Conservation (phyloP, 2,329 filamentous ascomycete genomes). For the Aspergillus proliferans region DNA sequence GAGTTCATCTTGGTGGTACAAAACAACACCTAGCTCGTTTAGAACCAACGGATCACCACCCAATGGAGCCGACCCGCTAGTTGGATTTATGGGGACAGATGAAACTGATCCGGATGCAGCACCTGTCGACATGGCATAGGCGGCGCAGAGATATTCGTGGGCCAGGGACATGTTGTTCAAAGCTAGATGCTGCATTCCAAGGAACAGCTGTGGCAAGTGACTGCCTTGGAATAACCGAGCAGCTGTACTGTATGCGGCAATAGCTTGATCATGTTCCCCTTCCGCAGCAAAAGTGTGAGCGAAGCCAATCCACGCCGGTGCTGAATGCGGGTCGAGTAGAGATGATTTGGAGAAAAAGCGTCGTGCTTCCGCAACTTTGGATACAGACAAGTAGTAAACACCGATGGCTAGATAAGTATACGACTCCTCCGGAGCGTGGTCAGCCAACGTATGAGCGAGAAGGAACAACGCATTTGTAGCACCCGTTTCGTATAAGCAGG, state of each 20-base stretch:
- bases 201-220: slow-evolving; percentile 87
- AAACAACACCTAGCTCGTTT: slow-evolving; percentile 94
- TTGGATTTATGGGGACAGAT: slow-evolving; percentile 17
- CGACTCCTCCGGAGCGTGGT: slow-evolving; percentile 83
- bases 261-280: slow-evolving; percentile 96
- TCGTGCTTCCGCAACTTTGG: slow-evolving; percentile 84
- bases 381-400: slow-evolving; percentile 85
- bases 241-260: slow-evolving; percentile 93
- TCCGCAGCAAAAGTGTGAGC: slow-evolving; percentile 97
- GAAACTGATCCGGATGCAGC: slow-evolving; percentile 24
- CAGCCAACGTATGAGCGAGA: slow-evolving; percentile 84
- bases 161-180: slow-evolving; percentile 92
- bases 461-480: slow-evolving; percentile 86
- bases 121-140: slow-evolving; percentile 57
- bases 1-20: slow-evolving; percentile 81
- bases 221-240: slow-evolving; percentile 94
- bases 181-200: slow-evolving; percentile 97
- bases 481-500: slow-evolving; percentile 80
- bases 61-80: slow-evolving; percentile 18
- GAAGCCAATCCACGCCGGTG: slow-evolving; percentile 97
- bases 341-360: slow-evolving; percentile 96
- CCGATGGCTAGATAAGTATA: slow-evolving; percentile 92
- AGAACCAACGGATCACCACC: slow-evolving; percentile 72
- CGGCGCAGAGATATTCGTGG: slow-evolving; percentile 87
- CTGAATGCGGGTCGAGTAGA: slow-evolving; percentile 96